Evolutionary conservation across 2,329 filamentous ascomycete species (phyloP).

Genomic region (Colletotrichum acutatum): DNA sequence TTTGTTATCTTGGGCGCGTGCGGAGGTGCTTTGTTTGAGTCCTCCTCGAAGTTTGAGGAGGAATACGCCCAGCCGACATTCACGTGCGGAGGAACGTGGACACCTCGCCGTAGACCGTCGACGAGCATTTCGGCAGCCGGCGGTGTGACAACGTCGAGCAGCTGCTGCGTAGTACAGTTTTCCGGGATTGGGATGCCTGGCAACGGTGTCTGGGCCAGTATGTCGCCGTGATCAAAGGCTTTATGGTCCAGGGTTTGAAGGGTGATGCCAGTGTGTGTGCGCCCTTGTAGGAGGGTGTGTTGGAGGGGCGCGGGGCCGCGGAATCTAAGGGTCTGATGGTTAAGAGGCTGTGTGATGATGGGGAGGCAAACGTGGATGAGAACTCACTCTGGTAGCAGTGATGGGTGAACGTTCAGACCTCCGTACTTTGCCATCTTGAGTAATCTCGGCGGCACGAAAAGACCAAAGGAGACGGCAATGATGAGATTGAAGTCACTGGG

Average conservation of each 20-base stretch:
- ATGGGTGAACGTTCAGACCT: conserved; percentile 94
- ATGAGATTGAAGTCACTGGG: conserved; percentile 78
- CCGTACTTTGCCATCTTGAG: conserved; percentile 79
- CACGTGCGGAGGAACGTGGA: conserved; percentile 73
- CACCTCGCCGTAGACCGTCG: conserved; percentile 67
- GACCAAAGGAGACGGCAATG: conserved; percentile 92
- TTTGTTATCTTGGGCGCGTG: conserved; percentile 81
- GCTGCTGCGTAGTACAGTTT: conserved; percentile 54
- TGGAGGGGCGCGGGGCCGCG: conserved; percentile 89
- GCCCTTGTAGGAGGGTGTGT: conserved; percentile 77
- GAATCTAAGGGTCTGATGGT: conserved; percentile 61
- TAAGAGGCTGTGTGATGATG: neutral
- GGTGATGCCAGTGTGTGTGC: conserved; percentile 76
- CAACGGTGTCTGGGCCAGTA: conserved; percentile 75
- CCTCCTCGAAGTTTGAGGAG: conserved; percentile 32
- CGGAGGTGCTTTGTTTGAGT: conserved; percentile 26
- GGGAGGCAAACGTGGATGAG: neutral
- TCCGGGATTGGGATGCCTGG: conserved; percentile 65
- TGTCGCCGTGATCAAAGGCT: conserved; percentile 81
- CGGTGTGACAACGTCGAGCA: conserved; percentile 63
- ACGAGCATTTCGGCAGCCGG: conserved; percentile 79
- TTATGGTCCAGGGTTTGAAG: conserved; percentile 86
- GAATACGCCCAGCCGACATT: conserved; percentile 45
- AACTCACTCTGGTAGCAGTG: conserved; percentile 82
- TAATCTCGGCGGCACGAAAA: conserved; percentile 84